phyloP scores from a whole-genome alignment of 140 eudicot genomes.

The Oenanthe javanica region DNA sequence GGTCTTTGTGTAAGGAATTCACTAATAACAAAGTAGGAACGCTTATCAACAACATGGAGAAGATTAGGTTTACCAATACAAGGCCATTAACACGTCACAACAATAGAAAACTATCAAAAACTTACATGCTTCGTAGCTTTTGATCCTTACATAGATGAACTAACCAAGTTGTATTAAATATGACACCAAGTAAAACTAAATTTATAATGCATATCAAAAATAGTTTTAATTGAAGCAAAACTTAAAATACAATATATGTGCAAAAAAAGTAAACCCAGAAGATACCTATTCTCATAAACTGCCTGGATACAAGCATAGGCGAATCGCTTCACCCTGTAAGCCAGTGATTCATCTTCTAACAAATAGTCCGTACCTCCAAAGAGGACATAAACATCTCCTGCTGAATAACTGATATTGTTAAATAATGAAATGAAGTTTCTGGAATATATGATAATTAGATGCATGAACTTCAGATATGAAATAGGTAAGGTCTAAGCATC shows the following conservation, averaged over 20 bases:
- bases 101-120: neutral
- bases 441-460: neutral
- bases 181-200: neutral
- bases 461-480: neutral
- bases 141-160: neutral
- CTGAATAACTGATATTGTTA: slow-evolving; percentile 18
- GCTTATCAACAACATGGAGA: neutral
- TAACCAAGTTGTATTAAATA: neutral
- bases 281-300: slow-evolving; percentile 72
- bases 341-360: slow-evolving; percentile 37
- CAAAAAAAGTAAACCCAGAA: neutral
- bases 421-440: slow-evolving; percentile 7
- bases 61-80: neutral
- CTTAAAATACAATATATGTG: neutral
- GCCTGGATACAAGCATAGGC: slow-evolving; percentile 72
- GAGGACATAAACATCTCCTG: slow-evolving; percentile 51
- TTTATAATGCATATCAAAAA: neutral
- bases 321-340: slow-evolving; percentile 69
- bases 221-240: neutral
- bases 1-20: neutral
- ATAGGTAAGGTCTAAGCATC: neutral
- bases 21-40: neutral
- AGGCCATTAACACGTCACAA: neutral
- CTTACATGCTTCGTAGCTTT: neutral
- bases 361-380: slow-evolving; percentile 60